A percentile compares a stretch with the other conserved stretches of the same genome.
Conservation (phyloP, 1,284 basidiomycete genomes). For the Laetiporus sulphureus region DNA sequence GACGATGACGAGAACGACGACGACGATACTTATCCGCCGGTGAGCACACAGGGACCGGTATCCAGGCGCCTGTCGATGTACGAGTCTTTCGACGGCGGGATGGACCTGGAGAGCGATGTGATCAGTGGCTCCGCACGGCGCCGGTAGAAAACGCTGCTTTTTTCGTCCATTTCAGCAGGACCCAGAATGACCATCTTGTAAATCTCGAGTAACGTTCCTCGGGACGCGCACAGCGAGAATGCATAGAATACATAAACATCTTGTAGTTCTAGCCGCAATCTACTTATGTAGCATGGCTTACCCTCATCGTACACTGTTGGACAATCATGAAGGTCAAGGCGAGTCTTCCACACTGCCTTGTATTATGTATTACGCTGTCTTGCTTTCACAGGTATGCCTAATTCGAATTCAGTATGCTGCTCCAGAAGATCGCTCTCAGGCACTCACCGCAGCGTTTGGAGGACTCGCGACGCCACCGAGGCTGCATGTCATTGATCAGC, state of each 20-base stretch:
- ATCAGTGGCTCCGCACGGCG: constrained; percentile 18
- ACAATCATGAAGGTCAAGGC: too few relatives aligned
- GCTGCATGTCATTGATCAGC: constrained; percentile 31
- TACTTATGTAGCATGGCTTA: too few relatives aligned
- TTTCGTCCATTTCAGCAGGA: neutral
- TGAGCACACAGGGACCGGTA: constrained; percentile 7
- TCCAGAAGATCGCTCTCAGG: neutral
- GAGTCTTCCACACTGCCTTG: too few relatives aligned
- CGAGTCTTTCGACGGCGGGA: constrained; percentile 35
- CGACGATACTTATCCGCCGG: constrained; percentile 10
- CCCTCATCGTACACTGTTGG: too few relatives aligned
- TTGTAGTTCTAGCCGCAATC: too few relatives aligned
- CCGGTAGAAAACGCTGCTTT: neutral
- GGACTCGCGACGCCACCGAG: constrained; percentile 63
- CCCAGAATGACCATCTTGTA: neutral
- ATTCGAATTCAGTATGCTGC: neutral
- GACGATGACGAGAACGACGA: constrained; percentile 12
- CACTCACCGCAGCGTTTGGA: constrained; percentile 61
- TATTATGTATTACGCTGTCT: too few relatives aligned
- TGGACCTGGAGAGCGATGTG: constrained; percentile 36
- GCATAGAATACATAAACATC: too few relatives aligned
- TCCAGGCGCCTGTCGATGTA: constrained; percentile 36
- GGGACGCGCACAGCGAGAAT: too few relatives aligned
- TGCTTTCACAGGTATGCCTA: constrained; percentile 7
- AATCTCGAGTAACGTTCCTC: too few relatives aligned